phyloP scores from a whole-genome alignment of 202 grass and related monocot genomes.

The Thinopyrum obtusiflorum region DNA sequence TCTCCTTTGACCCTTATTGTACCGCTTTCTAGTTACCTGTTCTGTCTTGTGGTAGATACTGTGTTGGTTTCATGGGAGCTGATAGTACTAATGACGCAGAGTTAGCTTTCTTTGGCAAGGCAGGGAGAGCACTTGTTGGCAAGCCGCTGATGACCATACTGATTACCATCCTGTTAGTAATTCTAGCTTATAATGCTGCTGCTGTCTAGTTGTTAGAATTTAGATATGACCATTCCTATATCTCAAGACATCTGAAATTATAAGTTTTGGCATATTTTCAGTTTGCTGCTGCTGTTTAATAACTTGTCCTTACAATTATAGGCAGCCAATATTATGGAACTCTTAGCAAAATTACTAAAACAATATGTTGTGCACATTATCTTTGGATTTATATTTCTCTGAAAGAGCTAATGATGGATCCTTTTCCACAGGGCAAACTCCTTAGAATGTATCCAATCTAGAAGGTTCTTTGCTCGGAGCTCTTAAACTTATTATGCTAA shows the following conservation, averaged over 20 bases:
- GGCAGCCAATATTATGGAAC: neutral
- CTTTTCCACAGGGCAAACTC: conserved; percentile 63
- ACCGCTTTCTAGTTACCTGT: no score
- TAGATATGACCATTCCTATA: neutral
- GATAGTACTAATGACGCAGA: no score
- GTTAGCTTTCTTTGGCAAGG: no score
- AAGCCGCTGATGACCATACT: no score
- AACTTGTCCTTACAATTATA: neutral
- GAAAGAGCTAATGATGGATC: conserved; percentile 30
- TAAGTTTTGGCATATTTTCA: neutral
- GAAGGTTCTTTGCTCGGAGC: conserved; percentile 74
- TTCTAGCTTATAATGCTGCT: neutral
- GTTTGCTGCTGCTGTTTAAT: neutral
- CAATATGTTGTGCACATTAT: conserved; percentile 3
- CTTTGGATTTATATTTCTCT: conserved; percentile 24
- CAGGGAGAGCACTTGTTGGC: neutral
- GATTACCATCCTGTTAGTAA: no score
- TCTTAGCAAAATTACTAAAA: conserved; percentile 8
- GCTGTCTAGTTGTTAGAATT: neutral
- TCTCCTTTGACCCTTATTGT: no score
- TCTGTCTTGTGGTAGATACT: no score
- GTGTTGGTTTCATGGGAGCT: no score
- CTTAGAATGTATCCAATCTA: conserved; percentile 54
- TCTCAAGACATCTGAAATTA: neutral
- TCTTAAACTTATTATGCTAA: conserved; percentile 83